phyloP scores from a whole-genome alignment of 306 rosid species.

The Elaeagnus macrophylla region DNA sequence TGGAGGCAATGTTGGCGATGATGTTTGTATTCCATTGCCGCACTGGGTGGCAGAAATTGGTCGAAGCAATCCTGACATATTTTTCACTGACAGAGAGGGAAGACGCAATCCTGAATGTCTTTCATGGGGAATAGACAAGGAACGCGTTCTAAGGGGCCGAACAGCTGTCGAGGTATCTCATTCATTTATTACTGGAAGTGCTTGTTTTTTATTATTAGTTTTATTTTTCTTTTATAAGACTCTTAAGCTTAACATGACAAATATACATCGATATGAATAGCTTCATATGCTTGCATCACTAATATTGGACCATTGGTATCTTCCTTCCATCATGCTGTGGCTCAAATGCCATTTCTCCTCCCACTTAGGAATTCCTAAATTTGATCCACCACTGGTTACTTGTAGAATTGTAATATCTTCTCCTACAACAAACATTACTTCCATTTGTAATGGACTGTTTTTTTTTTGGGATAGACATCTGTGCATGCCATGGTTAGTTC shows the following conservation, averaged over 20 bases:
- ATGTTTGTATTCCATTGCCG: conserved; percentile 90
- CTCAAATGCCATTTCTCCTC: no score
- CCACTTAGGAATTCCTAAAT: no score
- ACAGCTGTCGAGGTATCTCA: conserved; percentile 85
- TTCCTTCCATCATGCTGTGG: not conserved
- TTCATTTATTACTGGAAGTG: not conserved
- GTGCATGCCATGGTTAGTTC: no score
- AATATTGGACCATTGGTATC: not conserved
- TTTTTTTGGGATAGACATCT: no score
- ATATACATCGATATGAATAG: not conserved
- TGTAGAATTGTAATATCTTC: no score
- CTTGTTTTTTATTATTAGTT: conserved; percentile 8
- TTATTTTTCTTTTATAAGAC: not conserved
- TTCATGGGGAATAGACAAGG: conserved; percentile 95
- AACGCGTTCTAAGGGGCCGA: conserved; percentile 90
- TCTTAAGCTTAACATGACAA: not conserved
- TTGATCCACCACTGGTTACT: no score
- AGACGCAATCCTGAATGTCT: conserved; percentile 96
- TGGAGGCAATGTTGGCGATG: conserved; percentile 95
- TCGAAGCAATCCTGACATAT: conserved; percentile 88
- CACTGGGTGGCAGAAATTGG: conserved; percentile 99
- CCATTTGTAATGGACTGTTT: no score
- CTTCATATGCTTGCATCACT: not conserved
- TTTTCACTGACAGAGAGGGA: conserved; percentile 93
- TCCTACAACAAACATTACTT: no score